Evolutionary conservation across 2,329 filamentous ascomycete species (phyloP).

Genomic region (Cytospora leucostoma): DNA sequence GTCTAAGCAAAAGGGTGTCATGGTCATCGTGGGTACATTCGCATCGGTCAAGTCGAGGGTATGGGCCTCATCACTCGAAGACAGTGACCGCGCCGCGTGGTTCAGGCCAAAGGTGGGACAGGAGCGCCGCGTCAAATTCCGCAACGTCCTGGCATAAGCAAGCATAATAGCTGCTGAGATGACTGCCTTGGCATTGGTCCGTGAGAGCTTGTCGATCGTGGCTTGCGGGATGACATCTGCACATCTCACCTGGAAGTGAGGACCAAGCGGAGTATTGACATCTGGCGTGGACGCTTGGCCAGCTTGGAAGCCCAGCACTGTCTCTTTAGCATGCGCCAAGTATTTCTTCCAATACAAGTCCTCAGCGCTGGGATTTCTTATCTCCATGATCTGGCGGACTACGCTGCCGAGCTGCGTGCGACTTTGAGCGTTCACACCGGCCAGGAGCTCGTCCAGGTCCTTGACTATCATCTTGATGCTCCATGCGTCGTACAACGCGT

Average conservation of each 20-base stretch:
- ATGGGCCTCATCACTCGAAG: conserved; percentile 19
- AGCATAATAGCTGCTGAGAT: conserved; percentile 24
- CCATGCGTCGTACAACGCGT: conserved; percentile 34
- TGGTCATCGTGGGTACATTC: conserved; percentile 12
- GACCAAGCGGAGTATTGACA: conserved; percentile 19
- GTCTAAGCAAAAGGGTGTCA: conserved; percentile 9
- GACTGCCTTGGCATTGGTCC: conserved; percentile 1
- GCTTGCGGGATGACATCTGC: conserved; percentile 13
- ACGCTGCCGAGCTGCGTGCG: neutral
- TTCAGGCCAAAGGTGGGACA: conserved; percentile 29
- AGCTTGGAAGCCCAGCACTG: neutral
- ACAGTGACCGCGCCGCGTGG: conserved; percentile 26
- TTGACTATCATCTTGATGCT: conserved; percentile 33
- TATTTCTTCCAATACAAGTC: conserved; percentile 11
- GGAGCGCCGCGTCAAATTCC: conserved; percentile 11
- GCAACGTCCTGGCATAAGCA: conserved; percentile 25
- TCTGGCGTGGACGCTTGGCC: neutral
- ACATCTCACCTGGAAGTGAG: conserved; percentile 27
- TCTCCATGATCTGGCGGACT: neutral
- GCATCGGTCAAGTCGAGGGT: conserved; percentile 25
- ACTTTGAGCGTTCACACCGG: neutral
- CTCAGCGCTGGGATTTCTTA: neutral
- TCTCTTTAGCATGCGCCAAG: conserved; percentile 7
- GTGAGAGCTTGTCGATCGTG: neutral
- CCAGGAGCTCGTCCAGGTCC: conserved; percentile 27